A percentile compares a stretch with the other conserved stretches of the same genome.
Conservation (phyloP, 345 rosid species). For the Dovyalis caffra region DNA sequence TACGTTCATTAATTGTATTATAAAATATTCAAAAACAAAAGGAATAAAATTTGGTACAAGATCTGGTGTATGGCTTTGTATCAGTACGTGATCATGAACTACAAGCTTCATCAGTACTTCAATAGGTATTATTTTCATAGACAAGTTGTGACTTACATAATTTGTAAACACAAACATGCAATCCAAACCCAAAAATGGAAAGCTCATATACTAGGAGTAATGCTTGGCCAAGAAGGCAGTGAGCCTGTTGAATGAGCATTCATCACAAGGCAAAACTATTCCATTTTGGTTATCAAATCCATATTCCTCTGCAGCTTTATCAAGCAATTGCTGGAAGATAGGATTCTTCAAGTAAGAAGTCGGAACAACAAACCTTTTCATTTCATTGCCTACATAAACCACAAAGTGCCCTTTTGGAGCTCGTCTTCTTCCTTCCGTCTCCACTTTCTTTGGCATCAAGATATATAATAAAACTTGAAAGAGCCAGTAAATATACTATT, state of each 20-base stretch:
- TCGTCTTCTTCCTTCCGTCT: conserved; percentile 13
- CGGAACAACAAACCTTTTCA: conserved; percentile 29
- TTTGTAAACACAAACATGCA: not conserved
- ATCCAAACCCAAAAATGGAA: not conserved
- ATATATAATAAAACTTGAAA: not conserved
- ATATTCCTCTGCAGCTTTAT: conserved; percentile 34
- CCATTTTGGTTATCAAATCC: conserved; percentile 19
- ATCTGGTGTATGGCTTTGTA: no score
- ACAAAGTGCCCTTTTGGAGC: conserved; percentile 37
- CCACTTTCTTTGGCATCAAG: conserved; percentile 21
- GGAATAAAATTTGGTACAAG: no score
- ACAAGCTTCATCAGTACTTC: no score
- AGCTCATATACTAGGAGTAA: not conserved
- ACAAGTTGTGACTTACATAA: not conserved
- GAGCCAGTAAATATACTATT: not conserved
- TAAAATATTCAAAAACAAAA: no score
- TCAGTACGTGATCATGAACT: no score
- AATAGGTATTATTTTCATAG: not conserved
- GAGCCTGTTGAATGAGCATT: conserved; percentile 19
- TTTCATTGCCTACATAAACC: conserved; percentile 31
- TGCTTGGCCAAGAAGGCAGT: not conserved
- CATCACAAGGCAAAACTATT: conserved; percentile 27
- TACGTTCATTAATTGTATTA: no score
- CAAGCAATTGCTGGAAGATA: conserved; percentile 24
- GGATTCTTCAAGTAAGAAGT: conserved; percentile 25